These are phyloP conservation scores for Linnemannia hyalina DNA, from an alignment of 192 early-diverging fungal genomes.

Conservation along the genomic window DNA sequence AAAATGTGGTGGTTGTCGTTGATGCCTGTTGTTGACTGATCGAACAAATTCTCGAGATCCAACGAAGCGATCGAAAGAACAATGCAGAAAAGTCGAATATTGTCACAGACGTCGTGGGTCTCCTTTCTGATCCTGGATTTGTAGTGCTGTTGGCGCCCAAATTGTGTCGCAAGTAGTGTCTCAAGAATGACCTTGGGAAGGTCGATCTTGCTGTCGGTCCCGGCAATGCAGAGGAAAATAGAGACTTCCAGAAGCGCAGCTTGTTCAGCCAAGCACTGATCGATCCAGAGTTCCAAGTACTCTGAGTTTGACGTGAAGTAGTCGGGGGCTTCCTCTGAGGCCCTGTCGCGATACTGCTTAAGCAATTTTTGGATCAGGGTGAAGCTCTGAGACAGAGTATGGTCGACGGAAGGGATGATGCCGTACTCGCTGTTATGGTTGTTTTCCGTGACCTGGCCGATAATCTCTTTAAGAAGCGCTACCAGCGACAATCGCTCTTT, in stretches of 20 bases:
- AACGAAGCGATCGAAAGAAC: constrained; percentile 49
- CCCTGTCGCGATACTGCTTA: constrained; percentile 19
- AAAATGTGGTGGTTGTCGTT: constrained; percentile 29
- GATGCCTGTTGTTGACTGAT: constrained; percentile 16
- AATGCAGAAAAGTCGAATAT: constrained; percentile 45
- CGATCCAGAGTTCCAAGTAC: constrained; percentile 47
- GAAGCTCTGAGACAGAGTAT: constrained; percentile 27
- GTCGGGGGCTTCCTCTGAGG: constrained; percentile 31
- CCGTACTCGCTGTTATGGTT: not conserved
- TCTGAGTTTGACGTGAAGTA: constrained; percentile 29
- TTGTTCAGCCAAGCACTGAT: constrained; percentile 59
- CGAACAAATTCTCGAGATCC: constrained; percentile 36
- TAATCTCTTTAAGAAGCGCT: constrained; percentile 27
- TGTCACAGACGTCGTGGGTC: constrained; percentile 36
- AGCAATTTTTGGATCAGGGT: constrained; percentile 20
- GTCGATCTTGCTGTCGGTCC: constrained; percentile 54
- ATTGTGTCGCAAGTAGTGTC: constrained; percentile 33
- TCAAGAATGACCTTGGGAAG: constrained; percentile 23
- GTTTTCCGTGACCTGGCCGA: constrained; percentile 13
- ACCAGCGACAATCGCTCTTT: constrained; percentile 37
- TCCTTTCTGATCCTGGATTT: constrained; percentile 45
- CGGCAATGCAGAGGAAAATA: constrained; percentile 38
- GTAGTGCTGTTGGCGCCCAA: constrained; percentile 54
- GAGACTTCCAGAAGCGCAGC: constrained; percentile 57
- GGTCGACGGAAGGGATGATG: constrained; percentile 19